Percentiles rank a stretch among this genome's conserved stretches.
Evolutionary conservation across 257 asterid species (phyloP).

Genomic region (Avicennia marina): DNA sequence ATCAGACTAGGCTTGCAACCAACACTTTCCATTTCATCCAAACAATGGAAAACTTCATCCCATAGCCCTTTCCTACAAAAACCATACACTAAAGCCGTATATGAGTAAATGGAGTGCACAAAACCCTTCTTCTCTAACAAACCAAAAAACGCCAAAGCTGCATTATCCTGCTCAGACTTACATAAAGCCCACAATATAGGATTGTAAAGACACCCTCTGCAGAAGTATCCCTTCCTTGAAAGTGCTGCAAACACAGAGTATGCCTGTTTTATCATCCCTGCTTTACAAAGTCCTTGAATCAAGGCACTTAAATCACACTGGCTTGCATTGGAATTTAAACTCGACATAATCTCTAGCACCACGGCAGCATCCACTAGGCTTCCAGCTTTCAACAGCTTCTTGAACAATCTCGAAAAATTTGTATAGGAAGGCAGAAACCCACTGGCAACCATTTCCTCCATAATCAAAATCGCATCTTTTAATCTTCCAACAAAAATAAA

Average conservation of each 20-base stretch:
- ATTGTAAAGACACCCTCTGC: conserved; percentile 30
- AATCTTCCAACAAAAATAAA: conserved; percentile 29
- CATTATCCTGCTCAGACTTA: conserved; percentile 25
- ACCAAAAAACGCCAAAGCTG: conserved; percentile 44
- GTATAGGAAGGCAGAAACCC: conserved; percentile 45
- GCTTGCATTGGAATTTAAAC: conserved; percentile 29
- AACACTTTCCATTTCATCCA: conserved; percentile 37
- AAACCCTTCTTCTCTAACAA: conserved; percentile 48
- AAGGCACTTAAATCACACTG: conserved; percentile 27
- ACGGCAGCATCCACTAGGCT: conserved; percentile 29
- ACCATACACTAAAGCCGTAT: conserved; percentile 56
- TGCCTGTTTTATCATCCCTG: conserved; percentile 38
- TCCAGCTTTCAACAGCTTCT: conserved; percentile 33
- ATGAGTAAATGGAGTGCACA: conserved; percentile 33
- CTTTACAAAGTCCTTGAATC: conserved; percentile 41
- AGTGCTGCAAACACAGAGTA: conserved; percentile 25
- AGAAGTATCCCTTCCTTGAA: conserved; percentile 24
- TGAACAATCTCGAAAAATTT: conserved; percentile 36
- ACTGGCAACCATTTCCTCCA: conserved; percentile 40
- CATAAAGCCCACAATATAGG: conserved; percentile 56
- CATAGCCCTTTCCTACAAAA: conserved; percentile 41
- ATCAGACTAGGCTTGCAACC: conserved; percentile 40
- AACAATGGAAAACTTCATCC: conserved; percentile 40
- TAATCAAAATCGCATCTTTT: conserved; percentile 37
- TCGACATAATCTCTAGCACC: conserved; percentile 40